phyloP scores from a whole-genome alignment of 192 early-diverging fungal species.

The Rhizophlyctis rosea region DNA sequence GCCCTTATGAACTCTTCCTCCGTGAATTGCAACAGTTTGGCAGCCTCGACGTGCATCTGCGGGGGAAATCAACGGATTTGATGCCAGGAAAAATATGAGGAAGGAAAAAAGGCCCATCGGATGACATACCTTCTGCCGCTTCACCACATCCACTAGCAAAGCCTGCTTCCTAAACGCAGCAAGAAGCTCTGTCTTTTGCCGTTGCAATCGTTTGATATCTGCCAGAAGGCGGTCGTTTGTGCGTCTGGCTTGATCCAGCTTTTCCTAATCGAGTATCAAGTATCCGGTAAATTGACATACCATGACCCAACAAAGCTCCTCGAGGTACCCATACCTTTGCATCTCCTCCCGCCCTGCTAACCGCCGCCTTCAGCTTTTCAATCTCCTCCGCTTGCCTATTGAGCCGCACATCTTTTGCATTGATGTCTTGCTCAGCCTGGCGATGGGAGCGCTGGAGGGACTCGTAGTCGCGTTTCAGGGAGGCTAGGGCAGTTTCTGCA shows the following conservation, averaged over 20 bases:
- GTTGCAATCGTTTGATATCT: constrained; percentile 44
- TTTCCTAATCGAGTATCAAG: constrained; percentile 24
- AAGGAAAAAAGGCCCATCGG: too few relatives aligned
- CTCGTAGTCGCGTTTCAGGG: constrained; percentile 41
- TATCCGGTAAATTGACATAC: background rate
- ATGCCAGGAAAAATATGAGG: too few relatives aligned
- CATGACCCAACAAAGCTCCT: background rate
- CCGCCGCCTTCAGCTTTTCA: constrained; percentile 34
- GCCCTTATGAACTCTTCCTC: constrained; percentile 50
- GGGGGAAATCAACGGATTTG: too few relatives aligned
- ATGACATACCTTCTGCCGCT: constrained; percentile 48
- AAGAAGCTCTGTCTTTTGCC: constrained; percentile 51
- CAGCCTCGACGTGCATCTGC: constrained; percentile 50
- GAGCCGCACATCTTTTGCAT: constrained; percentile 48
- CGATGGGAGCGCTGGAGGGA: constrained; percentile 20
- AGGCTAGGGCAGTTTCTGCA: constrained; percentile 31
- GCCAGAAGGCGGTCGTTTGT: constrained; percentile 36
- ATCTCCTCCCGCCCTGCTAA: constrained; percentile 23
- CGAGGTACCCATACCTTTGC: constrained; percentile 30
- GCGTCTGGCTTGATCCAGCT: constrained; percentile 28
- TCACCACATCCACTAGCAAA: constrained; percentile 49
- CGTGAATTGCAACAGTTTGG: constrained; percentile 48
- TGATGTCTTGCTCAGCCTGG: constrained; percentile 31
- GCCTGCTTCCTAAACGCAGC: constrained; percentile 53
- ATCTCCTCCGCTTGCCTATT: constrained; percentile 54